These are phyloP conservation scores for Aspergillus japonicus DNA, from an alignment of 2,329 filamentous ascomycete species.

Conservation along the genomic window DNA sequence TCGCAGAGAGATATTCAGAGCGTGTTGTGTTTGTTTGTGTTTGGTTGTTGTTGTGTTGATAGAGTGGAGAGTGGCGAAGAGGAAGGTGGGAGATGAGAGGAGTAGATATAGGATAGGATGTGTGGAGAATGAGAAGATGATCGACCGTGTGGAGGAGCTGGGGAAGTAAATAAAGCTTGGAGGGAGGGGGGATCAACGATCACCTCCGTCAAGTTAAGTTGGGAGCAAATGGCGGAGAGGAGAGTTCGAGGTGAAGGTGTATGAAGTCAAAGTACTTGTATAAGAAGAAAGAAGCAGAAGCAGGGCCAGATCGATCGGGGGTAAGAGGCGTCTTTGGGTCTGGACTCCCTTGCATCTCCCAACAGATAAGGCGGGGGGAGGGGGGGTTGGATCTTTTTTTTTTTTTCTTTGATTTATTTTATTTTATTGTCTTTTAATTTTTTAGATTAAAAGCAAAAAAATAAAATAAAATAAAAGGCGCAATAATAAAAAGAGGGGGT, in stretches of 20 bases:
- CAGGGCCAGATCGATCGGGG: constrained; percentile 26
- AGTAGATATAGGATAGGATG: constrained; percentile 10
- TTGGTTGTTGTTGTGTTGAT: background rate
- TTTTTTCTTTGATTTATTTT: constrained; percentile 10
- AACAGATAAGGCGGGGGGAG: constrained; percentile 25
- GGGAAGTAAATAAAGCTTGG: constrained; percentile 13
- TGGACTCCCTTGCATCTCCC: constrained; percentile 29
- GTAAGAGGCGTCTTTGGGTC: constrained; percentile 8
- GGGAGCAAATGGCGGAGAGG: constrained; percentile 9
- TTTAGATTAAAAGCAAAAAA: constrained; percentile 8
- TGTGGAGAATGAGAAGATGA: background rate
- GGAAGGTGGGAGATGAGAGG: background rate
- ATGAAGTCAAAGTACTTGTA: background rate
- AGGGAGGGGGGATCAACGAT: background rate
- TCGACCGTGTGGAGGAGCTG: background rate
- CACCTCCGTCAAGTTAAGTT: constrained; percentile 1
- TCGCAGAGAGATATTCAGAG: background rate
- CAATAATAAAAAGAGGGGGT: constrained; percentile 9
- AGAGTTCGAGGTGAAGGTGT: constrained; percentile 1
- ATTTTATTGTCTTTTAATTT: constrained; percentile 10
- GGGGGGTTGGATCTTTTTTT: constrained; percentile 13
- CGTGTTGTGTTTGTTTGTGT: background rate
- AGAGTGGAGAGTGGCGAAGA: background rate
- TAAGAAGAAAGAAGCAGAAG: constrained; percentile 3
- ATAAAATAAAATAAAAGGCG: constrained; percentile 8